These are phyloP conservation scores for Pichia manshurica DNA, from an alignment of 805 yeast genomes.

Conservation along the genomic window DNA sequence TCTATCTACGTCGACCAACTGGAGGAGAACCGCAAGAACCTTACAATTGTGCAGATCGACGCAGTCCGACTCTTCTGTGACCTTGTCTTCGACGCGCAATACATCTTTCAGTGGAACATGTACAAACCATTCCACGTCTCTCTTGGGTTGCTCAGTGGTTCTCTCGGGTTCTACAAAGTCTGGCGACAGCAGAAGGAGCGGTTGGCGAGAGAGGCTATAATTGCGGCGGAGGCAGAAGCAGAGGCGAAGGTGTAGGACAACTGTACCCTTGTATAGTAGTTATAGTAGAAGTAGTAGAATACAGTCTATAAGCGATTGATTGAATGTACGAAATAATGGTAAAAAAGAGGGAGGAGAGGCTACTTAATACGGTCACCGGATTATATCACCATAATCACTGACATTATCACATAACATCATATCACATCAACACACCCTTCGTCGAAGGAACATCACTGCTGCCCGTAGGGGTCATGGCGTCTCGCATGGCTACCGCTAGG, in stretches of 20 bases:
- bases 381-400: no score
- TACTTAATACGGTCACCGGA: no score
- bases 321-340: neutral
- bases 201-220: slow-evolving; percentile 12
- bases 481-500: slow-evolving; percentile 84
- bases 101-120: slow-evolving; percentile 37
- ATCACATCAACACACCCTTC: slow-evolving; percentile 80
- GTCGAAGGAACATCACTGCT: slow-evolving; percentile 91
- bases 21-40: slow-evolving; percentile 24
- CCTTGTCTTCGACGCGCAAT: slow-evolving; percentile 42
- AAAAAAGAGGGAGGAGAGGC: neutral
- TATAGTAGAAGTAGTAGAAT: neutral
- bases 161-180: slow-evolving; percentile 28
- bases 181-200: slow-evolving; percentile 24
- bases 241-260: no score
- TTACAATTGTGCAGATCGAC: slow-evolving; percentile 34
- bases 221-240: neutral
- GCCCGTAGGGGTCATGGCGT: slow-evolving; percentile 79
- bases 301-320: no score
- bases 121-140: slow-evolving; percentile 25
- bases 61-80: slow-evolving; percentile 40
- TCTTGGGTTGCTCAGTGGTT: slow-evolving; percentile 31
- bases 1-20: slow-evolving; percentile 4
- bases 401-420: no score
- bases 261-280: no score